phyloP scores from a whole-genome alignment of 768 basidiomycete species.

The Lentinula sp. region DNA sequence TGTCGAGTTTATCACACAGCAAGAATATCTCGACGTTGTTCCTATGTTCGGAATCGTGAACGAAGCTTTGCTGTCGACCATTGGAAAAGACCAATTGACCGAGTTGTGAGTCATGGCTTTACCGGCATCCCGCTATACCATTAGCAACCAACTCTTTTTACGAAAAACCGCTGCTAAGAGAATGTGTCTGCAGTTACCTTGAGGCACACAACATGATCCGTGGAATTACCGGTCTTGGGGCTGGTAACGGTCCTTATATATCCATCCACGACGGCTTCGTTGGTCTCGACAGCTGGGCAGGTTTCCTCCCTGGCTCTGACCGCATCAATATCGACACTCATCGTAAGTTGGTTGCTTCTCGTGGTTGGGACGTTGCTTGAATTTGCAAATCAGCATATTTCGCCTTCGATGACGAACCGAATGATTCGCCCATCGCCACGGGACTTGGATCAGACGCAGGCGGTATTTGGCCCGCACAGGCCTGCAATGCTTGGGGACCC shows the following conservation, averaged over 20 bases:
- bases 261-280: constrained; percentile 46
- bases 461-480: constrained; percentile 35
- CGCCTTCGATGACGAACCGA: constrained; percentile 30
- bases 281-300: constrained; percentile 34
- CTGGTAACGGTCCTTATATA: constrained; percentile 58
- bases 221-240: constrained; percentile 66
- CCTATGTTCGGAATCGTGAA: constrained; percentile 62
- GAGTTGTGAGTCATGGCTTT: constrained; percentile 54
- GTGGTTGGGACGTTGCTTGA: neutral
- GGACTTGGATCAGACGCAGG: constrained; percentile 26
- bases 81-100: constrained; percentile 50
- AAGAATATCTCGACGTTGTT: constrained; percentile 63
- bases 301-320: constrained; percentile 42
- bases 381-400: constrained; percentile 24
- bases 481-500: constrained; percentile 49
- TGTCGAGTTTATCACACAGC: constrained; percentile 79
- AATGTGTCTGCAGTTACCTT: constrained; percentile 42
- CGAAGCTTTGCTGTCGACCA: constrained; percentile 46
- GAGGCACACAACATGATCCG: constrained; percentile 60
- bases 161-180: constrained; percentile 7
- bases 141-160: constrained; percentile 16
- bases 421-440: constrained; percentile 24
- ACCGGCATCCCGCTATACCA: constrained; percentile 9
- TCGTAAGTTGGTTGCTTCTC: constrained; percentile 14
- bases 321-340: constrained; percentile 51